Base-by-base conservation (phyloP, 1,284 basidiomycete species). In the Ustilago crameri region DNA sequence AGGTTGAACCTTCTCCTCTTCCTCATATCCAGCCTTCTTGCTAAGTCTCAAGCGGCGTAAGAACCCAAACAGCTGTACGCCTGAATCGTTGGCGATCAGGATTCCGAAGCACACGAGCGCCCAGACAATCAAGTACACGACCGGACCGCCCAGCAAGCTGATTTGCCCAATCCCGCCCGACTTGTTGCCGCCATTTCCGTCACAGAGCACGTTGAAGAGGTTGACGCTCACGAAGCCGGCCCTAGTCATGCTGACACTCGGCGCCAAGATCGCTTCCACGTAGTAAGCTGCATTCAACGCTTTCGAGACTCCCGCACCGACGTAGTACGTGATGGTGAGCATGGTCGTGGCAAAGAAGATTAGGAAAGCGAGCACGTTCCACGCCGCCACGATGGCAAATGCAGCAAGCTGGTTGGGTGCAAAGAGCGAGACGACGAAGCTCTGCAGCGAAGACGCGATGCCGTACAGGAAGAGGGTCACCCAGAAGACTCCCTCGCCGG, bases 151-250 rank as follows among this genome's bases (percentile, higher is more conserved):
- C 65, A 87, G 91, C 64, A 87, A 86, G 63, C 84, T 84, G 54
- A 93, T 88, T 9, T 48, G 38, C 12, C 35, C 64, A 15, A 72
- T 59, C 0, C 62, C 64, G 18, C 53, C 79, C 0, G 86, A 72
- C 0, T 87, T 87, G 34, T 88, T 85, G 0, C 85, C 84, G 9
- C 85, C 85, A 0, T 85, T 82, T 9, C 89, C 89, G 63, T 89
- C 84, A 75, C 91, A 92, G 0, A 91, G 87, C 17, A 92, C 84
- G 7, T 88, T 90, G 82, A 92, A 93, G 2, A 91, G 82, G 79
- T 93, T 92, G 75, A 91, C 86, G 0, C 90, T 90, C 14, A 93
- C 87, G 30, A 92, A 86, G 1, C 88, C 87, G 0, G 91, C 89
- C 43, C 91, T 87, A 40, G 90, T 86, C 75, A 87, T 91, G 3